These are phyloP conservation scores for Aeschynomene evenia DNA, from an alignment of 306 rosid genomes.

Conservation along the genomic window DNA sequence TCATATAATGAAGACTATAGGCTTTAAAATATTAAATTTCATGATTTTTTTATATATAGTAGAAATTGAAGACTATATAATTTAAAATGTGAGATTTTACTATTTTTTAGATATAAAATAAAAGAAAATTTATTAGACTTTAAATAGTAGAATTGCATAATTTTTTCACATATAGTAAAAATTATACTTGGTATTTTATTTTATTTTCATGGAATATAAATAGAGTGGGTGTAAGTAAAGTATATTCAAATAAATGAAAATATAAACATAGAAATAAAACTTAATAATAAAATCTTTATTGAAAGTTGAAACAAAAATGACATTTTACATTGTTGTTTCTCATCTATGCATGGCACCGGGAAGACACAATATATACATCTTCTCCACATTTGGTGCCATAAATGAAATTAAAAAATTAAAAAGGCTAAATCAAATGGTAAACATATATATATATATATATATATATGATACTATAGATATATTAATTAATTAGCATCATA, in stretches of 20 bases:
- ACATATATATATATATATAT: not conserved
- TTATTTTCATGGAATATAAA: too few relatives aligned
- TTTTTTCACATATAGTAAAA: too few relatives aligned
- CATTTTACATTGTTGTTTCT: not conserved
- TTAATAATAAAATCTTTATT: constrained; percentile 14
- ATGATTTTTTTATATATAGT: too few relatives aligned
- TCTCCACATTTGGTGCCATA: constrained; percentile 27
- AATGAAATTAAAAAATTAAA: not conserved
- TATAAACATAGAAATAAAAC: not conserved
- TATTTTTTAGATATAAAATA: too few relatives aligned
- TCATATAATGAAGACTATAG: too few relatives aligned
- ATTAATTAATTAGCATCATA: not conserved
- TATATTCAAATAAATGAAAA: not conserved
- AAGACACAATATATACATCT: constrained; percentile 28
- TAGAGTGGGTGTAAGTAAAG: too few relatives aligned
- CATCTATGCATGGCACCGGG: constrained; percentile 32
- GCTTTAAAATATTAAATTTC: too few relatives aligned
- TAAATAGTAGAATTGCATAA: too few relatives aligned
- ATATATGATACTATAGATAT: not conserved
- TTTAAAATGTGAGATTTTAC: too few relatives aligned
- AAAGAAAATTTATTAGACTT: too few relatives aligned
- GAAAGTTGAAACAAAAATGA: constrained; percentile 22
- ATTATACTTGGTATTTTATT: too few relatives aligned
- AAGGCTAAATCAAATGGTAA: not conserved
- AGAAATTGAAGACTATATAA: too few relatives aligned